Evolutionary conservation across 169 alveolate species (phyloP), one percentile per base, ranked within the genome.

Genomic region (Eimeria necatrix): DNA sequence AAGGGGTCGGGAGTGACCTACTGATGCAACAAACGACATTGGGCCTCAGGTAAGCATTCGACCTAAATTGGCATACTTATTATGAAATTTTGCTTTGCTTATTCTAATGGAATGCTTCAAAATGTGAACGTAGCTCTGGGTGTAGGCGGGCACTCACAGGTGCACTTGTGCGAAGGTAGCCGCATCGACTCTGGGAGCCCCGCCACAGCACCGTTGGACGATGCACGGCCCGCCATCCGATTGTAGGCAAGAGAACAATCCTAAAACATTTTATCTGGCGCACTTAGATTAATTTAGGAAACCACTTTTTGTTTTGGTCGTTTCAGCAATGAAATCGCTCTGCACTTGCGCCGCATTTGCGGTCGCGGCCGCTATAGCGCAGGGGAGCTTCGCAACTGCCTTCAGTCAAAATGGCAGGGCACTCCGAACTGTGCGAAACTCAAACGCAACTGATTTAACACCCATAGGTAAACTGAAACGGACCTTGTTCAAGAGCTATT

Each of bases 281-380:
- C 56, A 18, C 6, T 14, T 41, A 3, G 2, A 84, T 60, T 60
- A 32, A 4, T 7, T 9, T 59, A 32, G 46, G 59, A 3, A 60
- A 16, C 9, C 59, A 59, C 41, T 9, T 8, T 26, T 18, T 0
- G 46, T 60, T 60, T 53, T 14, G 48, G 76, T 41, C 20, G 4
- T 41, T 32, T 20, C 80, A 0, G 78, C 92, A 84, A 84, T 84
- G 92, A 84, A 60, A 53, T 49, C 92, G 48, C 92, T 84, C 56
- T 60, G 92, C 92, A 84, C 78, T 60, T 84, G 76, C 41, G 78
- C 92, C 80, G 92, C 78, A 18, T 6, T 60, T 60, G 92, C 92
- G 78, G 92, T 56, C 22, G 92, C 92, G 41, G 49, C 92, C 61
- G 92, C 92, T 56, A 16, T 53, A 24, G 92, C 78, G 60, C 92